Evolutionary conservation across 768 basidiomycete genomes (phyloP), one percentile per base, ranked within the genome.

Genomic region (Rhizopogon vesiculosus): DNA sequence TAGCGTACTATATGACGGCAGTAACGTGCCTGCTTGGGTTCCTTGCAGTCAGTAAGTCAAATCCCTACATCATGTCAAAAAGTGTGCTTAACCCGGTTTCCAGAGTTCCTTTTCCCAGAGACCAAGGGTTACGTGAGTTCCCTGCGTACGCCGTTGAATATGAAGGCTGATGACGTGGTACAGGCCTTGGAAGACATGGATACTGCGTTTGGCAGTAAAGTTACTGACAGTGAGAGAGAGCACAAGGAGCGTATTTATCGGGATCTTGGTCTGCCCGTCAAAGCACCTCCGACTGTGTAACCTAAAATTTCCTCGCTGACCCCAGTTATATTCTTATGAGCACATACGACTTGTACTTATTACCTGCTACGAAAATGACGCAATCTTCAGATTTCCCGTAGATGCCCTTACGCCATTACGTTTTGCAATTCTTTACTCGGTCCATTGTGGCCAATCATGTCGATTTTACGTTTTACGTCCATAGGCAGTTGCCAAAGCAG

Each of bases 111-210:
- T 45, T 68, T 69, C 29, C 69, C 69, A 1, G 69, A 70, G 55
- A 70, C 69, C 16, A 72, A 64, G 18, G 70, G 69, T 43, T 66
- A 61, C 54, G 69, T 71, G 28, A 62, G 68, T 44, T 22, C n/a
- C 18, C 62, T 45, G 7, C 8, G 53, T 15, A 6, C 35, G 6
- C 10, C 2, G 25, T 28, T 15, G 38, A 3, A 38, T 22, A 9
- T 13, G 6, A 4, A 25, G 25, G 46, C 13, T 41, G n/a, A 53
- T 25, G 22, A 53, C 15, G 16, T 12, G 13, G 31, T 48, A 15
- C 42, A 72, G 70, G 70, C 70, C 2, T 50, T 70, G 46, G 70
- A 72, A 54, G 69, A 72, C 31, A 72, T 68, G 70, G 63, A 70
- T 28, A 61, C 60, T 2, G 65, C 65, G 15, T 70, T 70, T 58